Evolutionary conservation across 208 protist species (phyloP).

Genomic region (Crithidia brevicula): DNA sequence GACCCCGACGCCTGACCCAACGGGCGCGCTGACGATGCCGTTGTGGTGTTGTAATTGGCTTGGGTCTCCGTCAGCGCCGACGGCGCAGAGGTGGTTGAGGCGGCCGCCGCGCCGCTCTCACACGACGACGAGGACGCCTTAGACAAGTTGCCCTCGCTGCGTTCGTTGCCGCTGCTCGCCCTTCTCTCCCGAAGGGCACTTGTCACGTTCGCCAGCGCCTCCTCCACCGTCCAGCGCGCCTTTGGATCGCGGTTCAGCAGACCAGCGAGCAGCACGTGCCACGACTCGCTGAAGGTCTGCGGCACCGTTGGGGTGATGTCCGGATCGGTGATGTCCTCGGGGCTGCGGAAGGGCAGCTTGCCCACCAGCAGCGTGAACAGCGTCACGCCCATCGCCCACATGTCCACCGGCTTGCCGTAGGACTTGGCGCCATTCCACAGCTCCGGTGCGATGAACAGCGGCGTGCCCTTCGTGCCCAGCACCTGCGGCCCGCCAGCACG

Average conservation of each 20-base stretch:
- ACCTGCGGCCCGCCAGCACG: conserved; percentile 45
- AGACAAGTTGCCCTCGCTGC: not conserved
- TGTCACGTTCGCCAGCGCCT: conserved; percentile 34
- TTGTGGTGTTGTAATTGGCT: too few species aligned
- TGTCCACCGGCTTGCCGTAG: conserved; percentile 87
- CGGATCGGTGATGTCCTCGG: conserved; percentile 56
- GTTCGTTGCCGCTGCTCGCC: not conserved
- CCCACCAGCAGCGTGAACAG: conserved; percentile 90
- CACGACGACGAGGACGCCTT: not conserved
- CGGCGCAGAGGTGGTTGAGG: too few species aligned
- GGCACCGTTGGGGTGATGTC: conserved; percentile 41
- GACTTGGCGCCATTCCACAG: conserved; percentile 44
- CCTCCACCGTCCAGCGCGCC: conserved; percentile 50
- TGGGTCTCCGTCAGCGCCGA: too few species aligned
- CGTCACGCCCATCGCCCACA: conserved; percentile 89
- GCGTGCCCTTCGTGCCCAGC: conserved; percentile 63
- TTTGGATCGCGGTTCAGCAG: conserved; percentile 78
- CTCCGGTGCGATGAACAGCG: conserved; percentile 81
- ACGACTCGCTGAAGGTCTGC: conserved; percentile 37
- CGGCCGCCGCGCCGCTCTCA: not conserved
- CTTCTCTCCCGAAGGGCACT: not conserved
- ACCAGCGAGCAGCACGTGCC: conserved; percentile 53
- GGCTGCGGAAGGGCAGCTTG: conserved; percentile 91
- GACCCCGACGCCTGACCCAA: too few species aligned
- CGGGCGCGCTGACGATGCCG: too few species aligned